Base-by-base conservation (phyloP, 768 basidiomycete species). In the Filobasidium wieringae region DNA sequence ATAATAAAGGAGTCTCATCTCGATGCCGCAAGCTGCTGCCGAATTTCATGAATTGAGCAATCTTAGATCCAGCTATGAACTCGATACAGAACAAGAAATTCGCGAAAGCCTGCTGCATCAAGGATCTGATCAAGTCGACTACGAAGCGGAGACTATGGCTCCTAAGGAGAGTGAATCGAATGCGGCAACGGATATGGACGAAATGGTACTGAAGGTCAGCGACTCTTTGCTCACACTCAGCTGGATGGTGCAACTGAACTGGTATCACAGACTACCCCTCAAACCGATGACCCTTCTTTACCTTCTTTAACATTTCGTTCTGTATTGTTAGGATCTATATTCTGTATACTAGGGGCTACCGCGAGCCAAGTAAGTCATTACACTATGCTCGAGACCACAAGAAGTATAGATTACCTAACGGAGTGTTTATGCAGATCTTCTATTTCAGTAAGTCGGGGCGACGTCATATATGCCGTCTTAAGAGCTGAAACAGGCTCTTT, bases 331-430 rank as follows among this genome's bases (percentile, higher is more conserved):
- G 74, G 74, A 11, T 58, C 60, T 1, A 32, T 67, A 2, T 75
- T 75, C 63, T 73, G 72, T 36, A 50, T 71, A 5, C 34, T 72
- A 0, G 74, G 72, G 5, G 72, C 74, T 6, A 67, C 66, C 4
- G 68, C 72, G 0, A 71, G 72, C 22, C 62, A 63, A 32, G 55
- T 65, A 22, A 58, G 61, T 32, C 41, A 19, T 15, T 9, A 24
- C 26, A 7, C 3, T 45, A 31, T 7, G 2, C 41, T 27, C 29
- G 22, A 32, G 2, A 17, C 1, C 36, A 9, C 37, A 29, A 22
- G n/a, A 8, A 31, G 19, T 14, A 17, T 31, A 15, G 14, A 19
- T 19, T 39, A 1, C 11, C 34, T 39, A 29, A 49, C 27, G 11
- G 15, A 17, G 14, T 30, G 22, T 2, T 2, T 2, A 7, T 9